These are phyloP conservation scores for Peterozyma toletana DNA, from an alignment of 805 yeast genomes.

Conservation along the genomic window DNA sequence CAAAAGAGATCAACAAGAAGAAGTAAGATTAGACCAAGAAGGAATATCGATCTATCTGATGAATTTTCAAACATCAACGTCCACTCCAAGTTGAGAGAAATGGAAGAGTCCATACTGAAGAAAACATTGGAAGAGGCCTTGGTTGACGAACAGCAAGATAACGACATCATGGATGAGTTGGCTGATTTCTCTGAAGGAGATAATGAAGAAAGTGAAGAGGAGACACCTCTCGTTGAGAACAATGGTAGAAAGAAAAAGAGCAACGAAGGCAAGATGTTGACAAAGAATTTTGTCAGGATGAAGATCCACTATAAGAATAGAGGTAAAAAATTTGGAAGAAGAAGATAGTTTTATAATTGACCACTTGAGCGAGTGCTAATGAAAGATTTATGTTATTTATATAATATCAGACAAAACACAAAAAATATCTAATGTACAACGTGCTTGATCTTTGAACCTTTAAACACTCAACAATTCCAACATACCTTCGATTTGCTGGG, in stretches of 20 bases:
- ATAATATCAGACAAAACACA: background rate
- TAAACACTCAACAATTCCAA: constrained; percentile 67
- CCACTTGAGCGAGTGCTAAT: constrained; percentile 1
- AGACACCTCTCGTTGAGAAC: constrained; percentile 13
- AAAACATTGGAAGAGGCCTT: constrained; percentile 13
- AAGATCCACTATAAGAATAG: constrained; percentile 21
- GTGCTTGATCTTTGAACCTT: background rate
- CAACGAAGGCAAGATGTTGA: constrained; percentile 11
- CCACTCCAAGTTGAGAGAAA: constrained; percentile 32
- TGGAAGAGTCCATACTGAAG: constrained; percentile 17
- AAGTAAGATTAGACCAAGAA: constrained; percentile 37
- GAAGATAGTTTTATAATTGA: constrained; percentile 9
- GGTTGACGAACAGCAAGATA: constrained; percentile 14
- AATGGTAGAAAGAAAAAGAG: background rate
- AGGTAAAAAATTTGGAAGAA: constrained; percentile 15
- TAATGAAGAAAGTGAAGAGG: constrained; percentile 13
- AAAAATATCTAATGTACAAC: background rate
- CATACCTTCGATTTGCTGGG: constrained; percentile 90
- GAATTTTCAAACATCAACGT: constrained; percentile 29
- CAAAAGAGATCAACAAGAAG: constrained; percentile 47
- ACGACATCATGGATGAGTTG: constrained; percentile 5
- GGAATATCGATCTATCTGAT: constrained; percentile 19
- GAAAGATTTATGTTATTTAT: constrained; percentile 7
- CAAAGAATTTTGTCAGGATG: constrained; percentile 26
- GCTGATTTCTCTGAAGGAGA: constrained; percentile 21